These are phyloP conservation scores for Podila horticola DNA, from an alignment of 192 early-diverging fungal species.

Conservation along the genomic window DNA sequence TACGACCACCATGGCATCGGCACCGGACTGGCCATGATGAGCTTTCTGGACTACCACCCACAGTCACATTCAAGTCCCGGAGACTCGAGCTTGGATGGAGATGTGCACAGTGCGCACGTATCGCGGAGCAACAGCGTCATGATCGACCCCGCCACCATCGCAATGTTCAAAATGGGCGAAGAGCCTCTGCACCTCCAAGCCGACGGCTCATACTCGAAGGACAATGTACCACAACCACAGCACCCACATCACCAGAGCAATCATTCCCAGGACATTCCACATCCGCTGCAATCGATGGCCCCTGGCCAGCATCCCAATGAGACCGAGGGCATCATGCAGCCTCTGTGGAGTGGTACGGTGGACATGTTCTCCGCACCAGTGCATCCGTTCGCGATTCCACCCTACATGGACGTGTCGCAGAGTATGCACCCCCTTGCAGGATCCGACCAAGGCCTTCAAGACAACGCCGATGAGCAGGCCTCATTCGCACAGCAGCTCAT, in stretches of 20 bases:
- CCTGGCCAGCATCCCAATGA: slow-evolving; percentile 49
- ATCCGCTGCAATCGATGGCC: slow-evolving; percentile 1
- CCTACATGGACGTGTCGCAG: background rate
- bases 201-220: slow-evolving; percentile 18
- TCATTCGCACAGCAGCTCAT: slow-evolving; percentile 21
- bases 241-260: background rate
- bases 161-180: slow-evolving; percentile 26
- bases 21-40: slow-evolving; percentile 46
- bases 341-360: slow-evolving; percentile 29
- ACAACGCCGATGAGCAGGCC: slow-evolving; percentile 7
- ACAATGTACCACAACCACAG: background rate
- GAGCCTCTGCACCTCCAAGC: slow-evolving; percentile 21
- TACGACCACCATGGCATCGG: slow-evolving; percentile 48
- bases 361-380: slow-evolving; percentile 36
- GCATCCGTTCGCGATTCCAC: slow-evolving; percentile 28
- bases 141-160: slow-evolving; percentile 28
- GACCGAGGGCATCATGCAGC: slow-evolving; percentile 34
- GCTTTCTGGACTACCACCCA: slow-evolving; percentile 31
- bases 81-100: slow-evolving; percentile 24
- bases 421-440: slow-evolving; percentile 7
- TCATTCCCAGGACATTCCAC: background rate
- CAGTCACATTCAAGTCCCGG: slow-evolving; percentile 36
- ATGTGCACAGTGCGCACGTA: slow-evolving; percentile 29
- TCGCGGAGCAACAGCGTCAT: slow-evolving; percentile 49
- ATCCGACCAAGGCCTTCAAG: slow-evolving; percentile 7